A percentile compares a stretch with the other conserved stretches of the same genome.
phyloP scores from a whole-genome alignment of 148 eudicot genomes.

The Silene latifolia region DNA sequence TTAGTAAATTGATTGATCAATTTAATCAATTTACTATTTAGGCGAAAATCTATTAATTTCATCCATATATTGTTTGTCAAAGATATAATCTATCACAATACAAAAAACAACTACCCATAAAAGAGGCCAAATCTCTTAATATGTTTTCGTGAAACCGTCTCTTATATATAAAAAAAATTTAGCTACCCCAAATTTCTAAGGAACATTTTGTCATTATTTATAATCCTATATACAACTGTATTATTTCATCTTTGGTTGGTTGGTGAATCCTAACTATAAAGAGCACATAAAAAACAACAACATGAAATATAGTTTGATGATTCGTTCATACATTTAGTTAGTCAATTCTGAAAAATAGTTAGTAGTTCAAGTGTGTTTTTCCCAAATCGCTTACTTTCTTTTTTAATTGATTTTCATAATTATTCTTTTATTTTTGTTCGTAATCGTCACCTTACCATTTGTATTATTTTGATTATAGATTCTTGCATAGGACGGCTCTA shows the following conservation, averaged over 20 bases:
- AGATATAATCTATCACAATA: too few relatives aligned
- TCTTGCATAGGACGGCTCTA: too few relatives aligned
- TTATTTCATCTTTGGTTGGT: conserved; percentile 22
- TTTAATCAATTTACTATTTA: too few relatives aligned
- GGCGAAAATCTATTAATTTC: too few relatives aligned
- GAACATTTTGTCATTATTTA: background rate
- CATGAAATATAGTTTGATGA: conserved; percentile 3
- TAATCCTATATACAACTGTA: background rate
- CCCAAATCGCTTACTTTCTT: conserved; percentile 9
- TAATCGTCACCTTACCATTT: background rate
- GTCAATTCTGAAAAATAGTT: conserved; percentile 9
- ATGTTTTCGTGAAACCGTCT: too few relatives aligned
- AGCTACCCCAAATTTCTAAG: background rate
- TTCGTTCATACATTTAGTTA: conserved; percentile 20
- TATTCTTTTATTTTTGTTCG: background rate
- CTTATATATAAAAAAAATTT: too few relatives aligned
- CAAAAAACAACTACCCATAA: too few relatives aligned
- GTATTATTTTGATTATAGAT: too few relatives aligned
- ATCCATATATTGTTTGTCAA: too few relatives aligned
- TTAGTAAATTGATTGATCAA: too few relatives aligned
- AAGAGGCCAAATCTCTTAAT: too few relatives aligned
- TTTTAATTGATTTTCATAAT: background rate
- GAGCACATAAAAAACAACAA: conserved; percentile 7
- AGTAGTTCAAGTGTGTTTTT: conserved; percentile 28
- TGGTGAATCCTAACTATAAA: conserved; percentile 18